These are phyloP conservation scores for Kwoniella botswanensis DNA, from an alignment of 768 basidiomycete genomes.

Conservation along the genomic window DNA sequence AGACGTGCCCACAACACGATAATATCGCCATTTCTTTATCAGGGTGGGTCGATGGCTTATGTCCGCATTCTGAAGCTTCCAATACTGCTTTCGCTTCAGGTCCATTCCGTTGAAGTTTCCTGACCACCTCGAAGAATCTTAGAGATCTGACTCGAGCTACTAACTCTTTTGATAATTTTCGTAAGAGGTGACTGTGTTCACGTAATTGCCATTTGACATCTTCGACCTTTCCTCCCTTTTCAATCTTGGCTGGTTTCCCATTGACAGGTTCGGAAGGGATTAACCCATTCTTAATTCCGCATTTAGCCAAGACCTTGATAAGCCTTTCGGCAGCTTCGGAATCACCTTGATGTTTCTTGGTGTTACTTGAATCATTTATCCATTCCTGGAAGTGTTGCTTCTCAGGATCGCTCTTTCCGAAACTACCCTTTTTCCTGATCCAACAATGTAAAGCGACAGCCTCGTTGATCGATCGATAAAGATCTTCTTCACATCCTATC, in stretches of 20 bases:
- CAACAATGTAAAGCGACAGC: slow-evolving; percentile 68
- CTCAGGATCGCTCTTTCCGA: slow-evolving; percentile 83
- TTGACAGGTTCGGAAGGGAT: slow-evolving; percentile 62
- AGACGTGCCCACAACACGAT: slow-evolving; percentile 90
- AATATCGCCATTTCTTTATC: slow-evolving; percentile 69
- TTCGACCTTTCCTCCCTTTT: slow-evolving; percentile 63
- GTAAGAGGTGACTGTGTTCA: slow-evolving; percentile 83
- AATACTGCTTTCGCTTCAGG: slow-evolving; percentile 63
- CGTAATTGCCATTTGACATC: slow-evolving; percentile 79
- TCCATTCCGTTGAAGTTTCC: slow-evolving; percentile 76
- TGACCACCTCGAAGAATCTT: slow-evolving; percentile 89
- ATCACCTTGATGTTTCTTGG: slow-evolving; percentile 44
- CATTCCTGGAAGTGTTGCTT: slow-evolving; percentile 64
- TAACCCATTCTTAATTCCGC: slow-evolving; percentile 39
- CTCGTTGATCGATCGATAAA: slow-evolving; percentile 69
- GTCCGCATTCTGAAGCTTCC: slow-evolving; percentile 38
- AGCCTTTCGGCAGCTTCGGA: slow-evolving; percentile 41
- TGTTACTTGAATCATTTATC: slow-evolving; percentile 38
- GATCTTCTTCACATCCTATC: slow-evolving; percentile 75
- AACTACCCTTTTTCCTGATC: slow-evolving; percentile 65
- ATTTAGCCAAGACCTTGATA: slow-evolving; percentile 33
- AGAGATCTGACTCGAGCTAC: slow-evolving; percentile 86
- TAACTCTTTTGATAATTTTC: slow-evolving; percentile 82
- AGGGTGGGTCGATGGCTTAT: slow-evolving; percentile 62
- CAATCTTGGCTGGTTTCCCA: slow-evolving; percentile 61